Percentiles rank a stretch among this genome's conserved stretches.
Evolutionary conservation across 306 rosid species (phyloP).

Genomic region (Quercus engelmannii): DNA sequence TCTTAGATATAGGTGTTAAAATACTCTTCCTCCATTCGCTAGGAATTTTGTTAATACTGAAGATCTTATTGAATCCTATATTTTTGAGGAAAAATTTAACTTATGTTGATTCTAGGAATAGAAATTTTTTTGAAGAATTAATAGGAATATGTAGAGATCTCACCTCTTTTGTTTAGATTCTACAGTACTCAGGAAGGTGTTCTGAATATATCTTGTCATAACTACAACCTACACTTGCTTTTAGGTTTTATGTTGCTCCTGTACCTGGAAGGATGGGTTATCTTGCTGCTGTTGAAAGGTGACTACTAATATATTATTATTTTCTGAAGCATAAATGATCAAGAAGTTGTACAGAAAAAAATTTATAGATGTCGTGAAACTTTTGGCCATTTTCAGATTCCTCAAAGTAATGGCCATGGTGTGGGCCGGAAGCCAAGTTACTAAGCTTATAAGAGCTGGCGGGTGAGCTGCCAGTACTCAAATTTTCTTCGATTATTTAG

Average conservation of each 20-base stretch:
- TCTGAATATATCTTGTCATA: background rate
- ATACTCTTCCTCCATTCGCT: too few species aligned
- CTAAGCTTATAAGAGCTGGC: slow-evolving; percentile 81
- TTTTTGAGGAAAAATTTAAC: too few species aligned
- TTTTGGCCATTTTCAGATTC: slow-evolving; percentile 49
- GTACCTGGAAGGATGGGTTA: slow-evolving; percentile 86
- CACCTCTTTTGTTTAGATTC: background rate
- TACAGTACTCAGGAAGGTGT: background rate
- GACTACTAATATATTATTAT: background rate
- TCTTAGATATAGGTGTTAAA: too few species aligned
- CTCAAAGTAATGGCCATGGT: slow-evolving; percentile 91
- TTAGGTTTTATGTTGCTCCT: slow-evolving; percentile 87
- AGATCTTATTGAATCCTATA: too few species aligned
- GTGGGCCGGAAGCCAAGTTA: slow-evolving; percentile 97
- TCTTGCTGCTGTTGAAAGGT: slow-evolving; percentile 76
- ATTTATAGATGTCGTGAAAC: background rate
- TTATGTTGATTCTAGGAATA: background rate
- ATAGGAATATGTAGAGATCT: background rate
- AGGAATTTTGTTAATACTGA: too few species aligned
- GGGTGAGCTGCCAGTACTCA: slow-evolving; percentile 56
- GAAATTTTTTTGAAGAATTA: background rate
- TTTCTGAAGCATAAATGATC: background rate
- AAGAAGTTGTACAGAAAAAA: background rate
- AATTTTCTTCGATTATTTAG: background rate
- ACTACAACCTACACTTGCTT: slow-evolving; percentile 5